phyloP scores from a whole-genome alignment of 2,329 filamentous ascomycete species.

The Cladophialophora bantiana region DNA sequence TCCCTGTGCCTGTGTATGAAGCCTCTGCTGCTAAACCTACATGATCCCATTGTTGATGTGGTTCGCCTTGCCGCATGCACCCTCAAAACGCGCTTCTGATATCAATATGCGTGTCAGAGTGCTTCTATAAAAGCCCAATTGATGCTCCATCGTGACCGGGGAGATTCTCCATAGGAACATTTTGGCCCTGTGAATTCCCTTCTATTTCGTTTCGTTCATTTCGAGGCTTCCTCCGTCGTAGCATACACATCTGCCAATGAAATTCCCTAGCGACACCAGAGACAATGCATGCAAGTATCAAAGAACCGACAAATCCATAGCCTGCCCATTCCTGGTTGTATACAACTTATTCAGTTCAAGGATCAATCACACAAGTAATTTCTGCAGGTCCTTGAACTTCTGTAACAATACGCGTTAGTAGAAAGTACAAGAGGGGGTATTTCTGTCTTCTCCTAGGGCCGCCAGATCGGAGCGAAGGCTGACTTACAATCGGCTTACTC shows the following conservation, averaged over 20 bases:
- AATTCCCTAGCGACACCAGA: background rate
- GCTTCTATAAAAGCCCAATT: no score
- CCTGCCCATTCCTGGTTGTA: background rate
- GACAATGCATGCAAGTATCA: background rate
- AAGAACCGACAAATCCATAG: background rate
- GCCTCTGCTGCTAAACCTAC: no score
- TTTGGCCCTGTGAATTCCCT: background rate
- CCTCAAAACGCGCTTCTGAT: no score
- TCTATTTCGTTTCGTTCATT: background rate
- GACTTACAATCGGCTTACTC: constrained; percentile 52
- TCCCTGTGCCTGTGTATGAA: no score
- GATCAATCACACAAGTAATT: constrained; percentile 25
- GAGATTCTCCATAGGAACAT: no score
- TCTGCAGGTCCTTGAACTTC: constrained; percentile 34
- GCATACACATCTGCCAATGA: background rate
- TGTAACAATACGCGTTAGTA: constrained; percentile 18
- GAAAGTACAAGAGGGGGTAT: background rate
- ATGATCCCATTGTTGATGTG: no score
- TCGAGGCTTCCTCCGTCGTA: background rate
- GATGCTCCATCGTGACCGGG: no score
- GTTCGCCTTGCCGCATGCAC: no score
- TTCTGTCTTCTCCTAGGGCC: background rate
- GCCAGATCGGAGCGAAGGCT: no score
- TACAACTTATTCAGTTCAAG: background rate
- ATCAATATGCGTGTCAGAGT: no score